These are phyloP conservation scores for Trichosporon ovoides DNA, from an alignment of 1,284 basidiomycete genomes.

Conservation along the genomic window DNA sequence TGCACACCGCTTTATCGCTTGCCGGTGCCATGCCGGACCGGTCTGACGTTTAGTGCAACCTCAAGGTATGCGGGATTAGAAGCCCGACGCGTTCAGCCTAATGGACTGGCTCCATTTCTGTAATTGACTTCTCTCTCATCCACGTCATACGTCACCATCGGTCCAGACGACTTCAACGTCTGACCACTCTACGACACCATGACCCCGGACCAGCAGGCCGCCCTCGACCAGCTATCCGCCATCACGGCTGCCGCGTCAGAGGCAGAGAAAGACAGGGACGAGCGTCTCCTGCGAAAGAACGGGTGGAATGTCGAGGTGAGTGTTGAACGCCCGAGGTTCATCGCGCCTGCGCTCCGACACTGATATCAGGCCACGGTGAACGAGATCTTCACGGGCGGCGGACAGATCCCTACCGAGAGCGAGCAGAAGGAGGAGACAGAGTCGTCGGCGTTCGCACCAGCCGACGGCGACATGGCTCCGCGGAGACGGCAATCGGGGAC, in stretches of 20 bases:
- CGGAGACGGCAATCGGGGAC: conserved; percentile 22
- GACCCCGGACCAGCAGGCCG: conserved; percentile 33
- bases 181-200: conserved; percentile 2
- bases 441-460: conserved; percentile 14
- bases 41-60: no score
- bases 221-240: conserved; percentile 42
- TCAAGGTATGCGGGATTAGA: no score
- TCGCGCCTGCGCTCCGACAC: not conserved
- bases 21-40: no score
- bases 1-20: no score
- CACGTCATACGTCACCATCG: conserved; percentile 3
- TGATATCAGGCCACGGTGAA: conserved; percentile 30
- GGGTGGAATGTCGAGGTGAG: conserved; percentile 48
- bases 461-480: conserved; percentile 13
- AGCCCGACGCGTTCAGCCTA: not conserved
- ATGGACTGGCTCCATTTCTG: not conserved
- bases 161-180: not conserved
- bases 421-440: conserved; percentile 13
- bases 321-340: conserved; percentile 3
- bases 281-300: conserved; percentile 41
- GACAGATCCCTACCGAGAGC: not conserved
- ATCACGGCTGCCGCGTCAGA: conserved; percentile 42
- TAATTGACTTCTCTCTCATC: not conserved
- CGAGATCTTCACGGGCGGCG: conserved; percentile 34
- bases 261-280: conserved; percentile 37